A percentile compares a stretch with the other conserved stretches of the same genome.
phyloP scores from a whole-genome alignment of 345 rosid genomes.

The Lepidium didymum region DNA sequence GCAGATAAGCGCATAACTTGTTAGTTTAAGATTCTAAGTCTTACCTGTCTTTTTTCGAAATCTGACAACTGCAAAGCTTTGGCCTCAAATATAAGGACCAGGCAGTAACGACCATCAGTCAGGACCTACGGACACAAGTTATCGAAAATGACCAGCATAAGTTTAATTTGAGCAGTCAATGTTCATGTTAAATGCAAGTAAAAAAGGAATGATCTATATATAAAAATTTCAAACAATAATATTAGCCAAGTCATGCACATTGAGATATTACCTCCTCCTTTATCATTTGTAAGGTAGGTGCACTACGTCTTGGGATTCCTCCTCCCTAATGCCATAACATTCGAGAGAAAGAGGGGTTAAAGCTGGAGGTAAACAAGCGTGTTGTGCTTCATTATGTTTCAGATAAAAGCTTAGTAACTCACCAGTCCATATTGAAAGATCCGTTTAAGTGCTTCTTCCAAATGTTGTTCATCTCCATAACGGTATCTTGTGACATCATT shows the following conservation, averaged over 20 bases:
- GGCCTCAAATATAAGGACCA: conserved; percentile 74
- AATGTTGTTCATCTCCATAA: conserved; percentile 94
- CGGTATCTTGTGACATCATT: conserved; percentile 85
- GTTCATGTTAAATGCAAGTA: not conserved
- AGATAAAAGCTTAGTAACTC: conserved; percentile 13
- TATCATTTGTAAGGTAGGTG: conserved; percentile 68
- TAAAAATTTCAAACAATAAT: not conserved
- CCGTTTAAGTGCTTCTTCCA: conserved; percentile 88
- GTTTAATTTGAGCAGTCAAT: not conserved
- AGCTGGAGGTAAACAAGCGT: not conserved
- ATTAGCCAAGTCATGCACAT: not conserved
- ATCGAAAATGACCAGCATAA: not conserved
- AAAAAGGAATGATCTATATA: not conserved
- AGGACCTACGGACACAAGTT: conserved; percentile 43
- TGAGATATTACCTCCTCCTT: conserved; percentile 65
- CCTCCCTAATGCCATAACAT: conserved; percentile 46
- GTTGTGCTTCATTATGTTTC: not conserved
- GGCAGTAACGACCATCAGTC: conserved; percentile 69
- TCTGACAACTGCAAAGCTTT: conserved; percentile 68
- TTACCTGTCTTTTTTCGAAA: conserved; percentile 81
- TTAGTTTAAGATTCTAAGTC: not conserved
- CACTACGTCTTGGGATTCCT: conserved; percentile 88
- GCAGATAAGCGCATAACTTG: not conserved
- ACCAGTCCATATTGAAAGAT: conserved; percentile 92
- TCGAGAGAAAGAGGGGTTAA: not conserved